Evolutionary conservation across 805 yeast genomes (phyloP).

Genomic region (Suhomyces kilbournensis): DNA sequence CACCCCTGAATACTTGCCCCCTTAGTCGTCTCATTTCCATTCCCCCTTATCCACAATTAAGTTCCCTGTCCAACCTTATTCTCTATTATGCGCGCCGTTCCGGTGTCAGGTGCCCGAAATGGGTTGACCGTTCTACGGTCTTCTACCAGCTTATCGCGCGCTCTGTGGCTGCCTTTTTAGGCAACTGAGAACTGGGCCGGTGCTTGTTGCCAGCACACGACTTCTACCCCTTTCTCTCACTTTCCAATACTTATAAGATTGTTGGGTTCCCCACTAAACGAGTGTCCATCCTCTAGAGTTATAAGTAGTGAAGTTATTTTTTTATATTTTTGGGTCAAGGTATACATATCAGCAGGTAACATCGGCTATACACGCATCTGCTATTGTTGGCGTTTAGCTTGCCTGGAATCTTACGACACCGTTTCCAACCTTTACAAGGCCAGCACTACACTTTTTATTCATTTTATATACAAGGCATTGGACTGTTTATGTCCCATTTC

Average conservation of each 20-base stretch:
- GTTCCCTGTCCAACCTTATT: neutral
- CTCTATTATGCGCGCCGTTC: neutral
- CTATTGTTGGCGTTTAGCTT: neutral
- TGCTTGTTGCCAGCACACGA: slow-evolving; percentile 1
- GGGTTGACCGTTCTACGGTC: neutral
- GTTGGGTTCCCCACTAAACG: neutral
- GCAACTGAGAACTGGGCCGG: neutral
- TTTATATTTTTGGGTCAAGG: neutral
- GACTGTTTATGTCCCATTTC: neutral
- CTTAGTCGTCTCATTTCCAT: neutral
- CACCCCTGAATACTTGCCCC: neutral
- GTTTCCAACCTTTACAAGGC: neutral
- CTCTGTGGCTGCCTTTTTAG: neutral
- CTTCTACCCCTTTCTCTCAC: slow-evolving; percentile 3
- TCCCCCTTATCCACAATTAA: neutral
- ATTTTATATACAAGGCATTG: neutral
- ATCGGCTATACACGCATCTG: neutral
- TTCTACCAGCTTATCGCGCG: neutral
- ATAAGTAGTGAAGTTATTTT: neutral
- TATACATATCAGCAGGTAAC: neutral
- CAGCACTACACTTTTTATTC: neutral
- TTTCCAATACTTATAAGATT: neutral
- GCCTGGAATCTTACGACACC: neutral
- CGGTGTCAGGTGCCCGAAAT: neutral
- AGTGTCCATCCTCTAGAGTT: neutral